Evolutionary conservation across 192 early-diverging fungal species (phyloP), one percentile per base, ranked within the genome.

Genomic region (Rhizophagus prolifer): DNA sequence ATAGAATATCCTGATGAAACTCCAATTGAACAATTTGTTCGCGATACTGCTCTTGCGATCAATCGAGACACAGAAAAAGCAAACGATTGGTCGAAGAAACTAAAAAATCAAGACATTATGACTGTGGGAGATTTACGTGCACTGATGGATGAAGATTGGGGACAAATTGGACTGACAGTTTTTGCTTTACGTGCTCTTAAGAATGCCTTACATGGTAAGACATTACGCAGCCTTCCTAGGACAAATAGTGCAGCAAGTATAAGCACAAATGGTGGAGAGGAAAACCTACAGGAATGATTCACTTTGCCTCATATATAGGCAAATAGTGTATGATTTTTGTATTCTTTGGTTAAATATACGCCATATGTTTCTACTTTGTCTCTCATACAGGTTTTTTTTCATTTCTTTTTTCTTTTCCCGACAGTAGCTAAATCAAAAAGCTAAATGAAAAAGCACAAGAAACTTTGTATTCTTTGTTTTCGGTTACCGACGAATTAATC

Each of bases 91-190:
- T 76, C 89, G 4, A 74, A 78, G 6, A 90, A 88, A 74, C 81
- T 94, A 14, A 87, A 92, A 61, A 82, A 79, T 30, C 92, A 94
- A 81, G 93, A 94, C 80, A 87, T 94, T 63, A 89, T 92, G 91
- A 92, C 91, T 1, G 89, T 94, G 67, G 93, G 92, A 2, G 92
- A 94, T 79, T 75, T 94, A 75, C 85, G 89, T 63, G 89, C 89
- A 66, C 73, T 94, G 30, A 87, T 89, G 64, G 92, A 94, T 31
- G 89, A 90, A 73, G 92, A 94, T 72, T 94, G 92, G 92, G 80
- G 83, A 7, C 90, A 87, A 0, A 86, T 89, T 75, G 86, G 85
- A 28, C 77, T 89, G 10, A 89, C 87, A 0, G 87, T 89, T 0
- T 89, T 89, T 82, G 86, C 87, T 9, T 76, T 84, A 25, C 81